Percentiles rank a stretch among this genome's conserved stretches.
Evolutionary conservation across 495 filamentous ascomycete species (phyloP).

Genomic region (Friedmanniomyces endolithicus): DNA sequence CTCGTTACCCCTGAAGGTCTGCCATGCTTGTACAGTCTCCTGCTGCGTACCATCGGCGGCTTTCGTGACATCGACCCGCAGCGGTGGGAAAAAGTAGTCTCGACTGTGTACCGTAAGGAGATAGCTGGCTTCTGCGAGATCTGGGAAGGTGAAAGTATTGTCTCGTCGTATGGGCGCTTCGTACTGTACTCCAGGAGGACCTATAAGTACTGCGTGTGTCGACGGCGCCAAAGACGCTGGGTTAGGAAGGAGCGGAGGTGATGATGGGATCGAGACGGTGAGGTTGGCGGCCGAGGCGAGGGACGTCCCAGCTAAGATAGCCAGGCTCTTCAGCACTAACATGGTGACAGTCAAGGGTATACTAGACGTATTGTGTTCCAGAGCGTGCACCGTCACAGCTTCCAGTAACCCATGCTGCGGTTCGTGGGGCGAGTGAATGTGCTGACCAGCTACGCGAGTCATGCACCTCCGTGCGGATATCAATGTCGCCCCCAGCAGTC

Average conservation of each 20-base stretch:
- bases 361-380: not conserved
- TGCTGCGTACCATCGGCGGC: constrained; percentile 25
- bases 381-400: too few relatives aligned
- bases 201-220: constrained; percentile 59
- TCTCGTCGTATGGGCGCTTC: constrained; percentile 48
- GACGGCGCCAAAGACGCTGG: constrained; percentile 47
- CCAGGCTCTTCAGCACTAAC: not conserved
- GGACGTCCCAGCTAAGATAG: constrained; percentile 8
- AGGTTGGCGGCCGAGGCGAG: constrained; percentile 28
- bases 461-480: too few relatives aligned
- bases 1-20: constrained; percentile 77
- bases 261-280: constrained; percentile 26
- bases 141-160: constrained; percentile 60
- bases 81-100: constrained; percentile 60
- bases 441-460: too few relatives aligned
- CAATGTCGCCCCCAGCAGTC: too few relatives aligned
- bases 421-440: too few relatives aligned
- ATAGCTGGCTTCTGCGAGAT: constrained; percentile 57
- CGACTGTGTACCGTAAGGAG: constrained; percentile 63
- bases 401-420: too few relatives aligned
- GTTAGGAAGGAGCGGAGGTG: constrained; percentile 38
- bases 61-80: constrained; percentile 56
- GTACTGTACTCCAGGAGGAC: constrained; percentile 25
- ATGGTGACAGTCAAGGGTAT: not conserved
- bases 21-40: constrained; percentile 51